These are phyloP conservation scores for Pseudocercospora macadamiae DNA, from an alignment of 2,329 filamentous ascomycete genomes.

Conservation along the genomic window DNA sequence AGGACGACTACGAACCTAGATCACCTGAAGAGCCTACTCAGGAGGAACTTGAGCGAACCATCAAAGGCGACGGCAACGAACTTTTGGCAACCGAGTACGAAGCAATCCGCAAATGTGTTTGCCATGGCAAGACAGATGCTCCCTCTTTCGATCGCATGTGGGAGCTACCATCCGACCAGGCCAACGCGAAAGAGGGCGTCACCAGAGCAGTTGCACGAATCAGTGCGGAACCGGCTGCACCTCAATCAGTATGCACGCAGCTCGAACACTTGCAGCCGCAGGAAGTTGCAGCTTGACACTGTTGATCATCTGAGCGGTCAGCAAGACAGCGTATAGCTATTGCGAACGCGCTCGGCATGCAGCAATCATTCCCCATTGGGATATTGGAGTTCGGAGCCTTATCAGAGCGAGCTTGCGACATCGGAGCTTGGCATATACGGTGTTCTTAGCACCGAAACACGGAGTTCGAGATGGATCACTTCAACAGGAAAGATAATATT, in stretches of 20 bases:
- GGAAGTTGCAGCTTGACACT: background rate
- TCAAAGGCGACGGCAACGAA: conserved; percentile 33
- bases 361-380: background rate
- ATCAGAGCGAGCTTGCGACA: conserved; percentile 2
- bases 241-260: conserved; percentile 14
- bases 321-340: background rate
- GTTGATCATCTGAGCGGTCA: background rate
- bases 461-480: background rate
- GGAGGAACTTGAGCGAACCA: conserved; percentile 29
- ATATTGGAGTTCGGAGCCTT: conserved; percentile 1
- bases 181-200: conserved; percentile 26
- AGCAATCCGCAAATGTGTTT: conserved; percentile 34
- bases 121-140: conserved; percentile 34
- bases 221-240: conserved; percentile 11
- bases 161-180: conserved; percentile 32
- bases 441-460: background rate
- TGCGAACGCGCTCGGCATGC: background rate
- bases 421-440: background rate
- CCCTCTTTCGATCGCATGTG: conserved; percentile 36
- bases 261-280: background rate
- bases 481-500: background rate
- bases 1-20: conserved; percentile 32
- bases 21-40: conserved; percentile 35
- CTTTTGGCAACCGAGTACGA: conserved; percentile 33
- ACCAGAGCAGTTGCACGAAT: conserved; percentile 34